Percentiles rank a stretch among this genome's conserved stretches.
phyloP scores from a whole-genome alignment of 495 filamentous ascomycete species.

The Tuber microsphaerosporum region DNA sequence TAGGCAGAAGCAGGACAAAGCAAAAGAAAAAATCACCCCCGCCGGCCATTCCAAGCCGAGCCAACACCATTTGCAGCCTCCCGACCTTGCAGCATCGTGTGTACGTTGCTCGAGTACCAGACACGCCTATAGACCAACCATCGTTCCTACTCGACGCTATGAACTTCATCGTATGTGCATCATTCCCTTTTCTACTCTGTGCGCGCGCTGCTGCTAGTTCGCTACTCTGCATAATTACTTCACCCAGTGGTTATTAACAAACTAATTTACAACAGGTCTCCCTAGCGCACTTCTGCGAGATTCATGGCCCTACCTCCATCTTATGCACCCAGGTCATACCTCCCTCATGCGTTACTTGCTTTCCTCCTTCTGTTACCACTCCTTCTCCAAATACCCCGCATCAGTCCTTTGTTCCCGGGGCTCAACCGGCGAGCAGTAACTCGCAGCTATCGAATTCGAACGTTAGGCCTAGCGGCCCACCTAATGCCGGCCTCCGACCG shows the following conservation, averaged over 20 bases:
- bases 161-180: conserved; percentile 43
- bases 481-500: conserved; percentile 25
- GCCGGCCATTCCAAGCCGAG: conserved; percentile 3
- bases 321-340: conserved; percentile 87
- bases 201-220: conserved; percentile 8
- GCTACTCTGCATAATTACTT: conserved; percentile 17
- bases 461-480: conserved; percentile 1
- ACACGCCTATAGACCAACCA: conserved; percentile 25
- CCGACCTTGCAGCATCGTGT: conserved; percentile 13
- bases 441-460: neutral
- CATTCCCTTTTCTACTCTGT: conserved; percentile 21
- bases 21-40: conserved; percentile 3
- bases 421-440: conserved; percentile 7
- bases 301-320: conserved; percentile 89
- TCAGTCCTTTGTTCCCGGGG: conserved; percentile 43
- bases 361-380: conserved; percentile 45
- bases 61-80: conserved; percentile 24
- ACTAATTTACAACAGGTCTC: conserved; percentile 57
- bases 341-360: conserved; percentile 69
- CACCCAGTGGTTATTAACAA: conserved; percentile 22
- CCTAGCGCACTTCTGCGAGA: conserved; percentile 92
- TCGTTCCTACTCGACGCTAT: conserved; percentile 31
- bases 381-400: conserved; percentile 45
- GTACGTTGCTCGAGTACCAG: conserved; percentile 8
- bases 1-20: conserved; percentile 11